Conservation (phyloP, 257 asterid species). For the Misopates orontium region DNA sequence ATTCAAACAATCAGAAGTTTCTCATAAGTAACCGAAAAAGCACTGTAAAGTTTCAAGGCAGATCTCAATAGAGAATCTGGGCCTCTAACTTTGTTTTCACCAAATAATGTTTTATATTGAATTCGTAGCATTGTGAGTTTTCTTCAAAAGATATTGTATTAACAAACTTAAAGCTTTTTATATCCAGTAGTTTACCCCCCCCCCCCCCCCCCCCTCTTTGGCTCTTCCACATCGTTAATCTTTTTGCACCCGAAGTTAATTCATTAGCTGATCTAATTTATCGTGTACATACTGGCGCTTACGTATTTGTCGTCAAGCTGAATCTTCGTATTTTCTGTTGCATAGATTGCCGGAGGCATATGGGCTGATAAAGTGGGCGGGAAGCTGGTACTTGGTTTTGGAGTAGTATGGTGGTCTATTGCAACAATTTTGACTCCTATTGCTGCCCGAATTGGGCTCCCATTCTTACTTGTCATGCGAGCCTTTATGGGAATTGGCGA, state of each 20-base stretch:
- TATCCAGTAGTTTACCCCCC: not conserved
- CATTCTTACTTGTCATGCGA: constrained; percentile 78
- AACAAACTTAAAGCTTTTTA: not conserved
- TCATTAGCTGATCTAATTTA: constrained; percentile 16
- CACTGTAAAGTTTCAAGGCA: not conserved
- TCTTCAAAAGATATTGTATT: not conserved
- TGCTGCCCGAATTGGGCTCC: constrained; percentile 91
- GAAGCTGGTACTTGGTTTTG: constrained; percentile 88
- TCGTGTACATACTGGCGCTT: constrained; percentile 8
- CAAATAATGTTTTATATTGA: constrained; percentile 4
- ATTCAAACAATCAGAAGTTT: no score
- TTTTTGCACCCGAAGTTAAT: not conserved
- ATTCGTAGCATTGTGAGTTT: not conserved
- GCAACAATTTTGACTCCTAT: constrained; percentile 97
- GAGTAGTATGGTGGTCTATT: constrained; percentile 99
- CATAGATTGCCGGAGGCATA: constrained; percentile 93
- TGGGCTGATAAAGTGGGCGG: constrained; percentile 99
- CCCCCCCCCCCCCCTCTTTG: not conserved
- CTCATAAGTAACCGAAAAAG: not conserved
- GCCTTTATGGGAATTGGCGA: constrained; percentile 99
- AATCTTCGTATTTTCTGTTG: constrained; percentile 20
- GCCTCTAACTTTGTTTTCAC: not conserved
- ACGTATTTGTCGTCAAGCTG: constrained; percentile 10
- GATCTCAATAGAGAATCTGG: not conserved
- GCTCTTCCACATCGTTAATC: not conserved